Base-by-base conservation (phyloP, 148 eudicot species). In the Camellia japonica region DNA sequence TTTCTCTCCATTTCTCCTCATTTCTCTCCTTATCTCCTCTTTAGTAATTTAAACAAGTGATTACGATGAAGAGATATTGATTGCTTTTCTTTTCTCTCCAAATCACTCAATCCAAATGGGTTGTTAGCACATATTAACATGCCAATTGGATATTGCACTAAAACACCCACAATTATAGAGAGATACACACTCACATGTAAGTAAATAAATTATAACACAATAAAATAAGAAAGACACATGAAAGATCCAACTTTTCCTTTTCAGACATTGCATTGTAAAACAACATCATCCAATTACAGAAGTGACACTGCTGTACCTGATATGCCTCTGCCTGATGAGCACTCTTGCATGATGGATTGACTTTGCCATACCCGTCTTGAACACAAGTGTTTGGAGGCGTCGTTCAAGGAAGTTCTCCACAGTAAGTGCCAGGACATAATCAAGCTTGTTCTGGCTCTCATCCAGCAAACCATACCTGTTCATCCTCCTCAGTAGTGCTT, bases 281-380 rank as follows among this genome's bases (percentile, higher is more conserved):
- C 12, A 55, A 9, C 12, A 8, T 55, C 11, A 55, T 55, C 59
- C 59, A 9, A 55, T 55, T 8, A 9, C 14, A 55, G 14, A 55
- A 55, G 59, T 55, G 13, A 55, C 59, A 12, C 13, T 55, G 12
- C 59, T 13, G 56, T 82, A 91, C 94, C 94, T 91, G 80, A 91
- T 91, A 60, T 91, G 94, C 87, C 85, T 91, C 71, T 91, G 94
- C 89, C 89, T 84, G 82, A 91, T 91, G 77, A 91, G 91, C 23
- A 91, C 94, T 61, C 94, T 89, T 41, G 94, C 94, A 77, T 91
- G 94, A 80, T 91, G 94, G 55, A 91, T 91, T 30, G 92, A 91
- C 94, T 91, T 91, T 18, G 94, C 94, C 94, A 91, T 91, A 61
- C 94, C 94, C 41, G 90, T 82, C 87, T 91, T 91, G 84, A 91